Base-by-base conservation (phyloP, 345 rosid species). In the Populus alba region DNA sequence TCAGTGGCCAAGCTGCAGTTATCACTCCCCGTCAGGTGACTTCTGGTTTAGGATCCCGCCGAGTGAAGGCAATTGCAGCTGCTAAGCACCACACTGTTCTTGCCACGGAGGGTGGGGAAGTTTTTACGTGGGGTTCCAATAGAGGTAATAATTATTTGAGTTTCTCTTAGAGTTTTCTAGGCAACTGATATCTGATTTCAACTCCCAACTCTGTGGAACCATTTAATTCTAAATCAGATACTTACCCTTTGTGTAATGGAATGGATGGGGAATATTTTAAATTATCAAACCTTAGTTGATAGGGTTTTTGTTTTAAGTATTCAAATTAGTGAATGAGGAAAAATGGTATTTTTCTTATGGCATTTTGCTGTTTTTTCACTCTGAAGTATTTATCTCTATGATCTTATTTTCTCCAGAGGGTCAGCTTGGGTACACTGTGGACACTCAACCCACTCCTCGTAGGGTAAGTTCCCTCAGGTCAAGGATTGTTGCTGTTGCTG, bases 1-100 rank as follows among this genome's bases (percentile, higher is more conserved):
- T 83, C 90, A 96, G 99, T 57, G 98, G 99, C 81, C 99, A 96
- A 88, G 99, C 98, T 84, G 98, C 99, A 55, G 97, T 94, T 71
- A 96, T 96, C 81, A 94, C 98, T 83, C 99, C 99, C 71, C 95
- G 98, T 79, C 96, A 83, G 87, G 94, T 96, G 87, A 85, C 87
- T 82, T 87, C 87, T 85, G 95, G 99, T 73, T 83, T 96, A 76
- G 94, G 98, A 68, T 82, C 90, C 75, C 95, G 93, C 74, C 86
- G 89, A 76, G 98, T 96, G 83, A 94, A 87, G 85, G 94, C 97
- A 75, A 87, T 96, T 86, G 95, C 97, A 49, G 99, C 99, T 79
- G 98, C 99, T 80, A 96, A 96, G 83, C 99, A 96, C 83, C 99
- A 96, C 87, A 91, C 98, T 53, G 94, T 96, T 78, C 85, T 94